Conservation (phyloP, 2,329 filamentous ascomycete genomes). For the Iodosphaeria phyllophila region DNA sequence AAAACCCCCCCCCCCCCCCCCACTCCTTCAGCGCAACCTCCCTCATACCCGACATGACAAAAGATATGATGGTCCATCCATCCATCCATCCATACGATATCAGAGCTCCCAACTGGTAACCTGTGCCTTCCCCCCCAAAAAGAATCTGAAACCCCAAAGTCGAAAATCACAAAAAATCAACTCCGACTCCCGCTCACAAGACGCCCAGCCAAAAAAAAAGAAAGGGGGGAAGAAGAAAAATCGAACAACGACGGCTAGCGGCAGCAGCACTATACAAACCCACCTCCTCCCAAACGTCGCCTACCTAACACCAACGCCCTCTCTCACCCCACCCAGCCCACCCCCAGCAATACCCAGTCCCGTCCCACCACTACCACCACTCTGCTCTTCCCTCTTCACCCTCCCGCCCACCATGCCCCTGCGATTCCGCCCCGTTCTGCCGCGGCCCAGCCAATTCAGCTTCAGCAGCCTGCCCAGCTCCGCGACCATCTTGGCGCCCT, state of each 20-base stretch:
- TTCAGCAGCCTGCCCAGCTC: conserved; percentile 76
- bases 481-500: conserved; percentile 60
- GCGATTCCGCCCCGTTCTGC: conserved; percentile 73
- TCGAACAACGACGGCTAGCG: background rate
- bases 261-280: background rate
- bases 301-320: conserved; percentile 24
- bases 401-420: conserved; percentile 69
- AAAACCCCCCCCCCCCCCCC: too few relatives aligned
- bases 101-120: too few relatives aligned
- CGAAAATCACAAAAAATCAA: conserved; percentile 3
- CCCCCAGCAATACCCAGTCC: conserved; percentile 2
- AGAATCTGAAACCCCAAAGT: background rate
- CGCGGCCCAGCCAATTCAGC: conserved; percentile 88
- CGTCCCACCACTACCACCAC: conserved; percentile 1
- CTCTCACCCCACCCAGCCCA: conserved; percentile 12
- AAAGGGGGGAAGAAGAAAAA: background rate
- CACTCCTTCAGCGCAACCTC: too few relatives aligned
- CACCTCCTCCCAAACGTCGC: too few relatives aligned
- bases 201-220: background rate
- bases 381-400: conserved; percentile 24
- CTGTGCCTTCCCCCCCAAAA: too few relatives aligned
- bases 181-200: conserved; percentile 10
- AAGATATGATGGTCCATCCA: too few relatives aligned
- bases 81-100: too few relatives aligned
- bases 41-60: too few relatives aligned